Evolutionary conservation across 371 early-diverging fungal genomes (phyloP).

Genomic region (Circinella umbellata): DNA sequence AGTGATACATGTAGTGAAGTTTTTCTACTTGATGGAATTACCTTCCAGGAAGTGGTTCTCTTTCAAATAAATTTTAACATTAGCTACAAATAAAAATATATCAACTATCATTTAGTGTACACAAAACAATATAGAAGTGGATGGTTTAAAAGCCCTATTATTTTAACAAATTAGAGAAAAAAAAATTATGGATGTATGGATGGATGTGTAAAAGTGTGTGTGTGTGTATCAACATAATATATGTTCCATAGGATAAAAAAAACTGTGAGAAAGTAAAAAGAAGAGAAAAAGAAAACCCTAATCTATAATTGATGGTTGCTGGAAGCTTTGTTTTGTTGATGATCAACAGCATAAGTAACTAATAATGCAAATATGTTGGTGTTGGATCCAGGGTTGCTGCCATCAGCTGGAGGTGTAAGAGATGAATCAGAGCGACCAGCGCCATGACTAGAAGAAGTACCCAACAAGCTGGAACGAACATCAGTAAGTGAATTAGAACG

Average conservation of each 20-base stretch:
- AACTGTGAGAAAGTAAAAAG: not conserved
- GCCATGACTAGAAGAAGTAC: too few relatives aligned
- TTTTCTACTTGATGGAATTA: too few relatives aligned
- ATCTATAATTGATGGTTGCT: not conserved
- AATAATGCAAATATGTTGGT: constrained; percentile 42
- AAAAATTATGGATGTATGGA: too few relatives aligned
- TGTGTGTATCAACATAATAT: not conserved
- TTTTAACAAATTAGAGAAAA: too few relatives aligned
- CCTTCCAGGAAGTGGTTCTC: too few relatives aligned
- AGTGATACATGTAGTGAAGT: too few relatives aligned
- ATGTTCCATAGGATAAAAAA: not conserved
- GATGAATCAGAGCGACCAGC: too few relatives aligned
- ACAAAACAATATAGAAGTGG: too few relatives aligned
- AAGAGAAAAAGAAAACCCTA: not conserved
- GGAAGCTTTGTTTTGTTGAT: constrained; percentile 15
- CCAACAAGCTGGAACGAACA: constrained; percentile 10
- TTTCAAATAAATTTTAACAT: too few relatives aligned
- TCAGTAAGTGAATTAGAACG: constrained; percentile 18
- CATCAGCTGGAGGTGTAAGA: constrained; percentile 6
- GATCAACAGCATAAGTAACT: constrained; percentile 39
- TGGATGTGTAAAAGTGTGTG: not conserved
- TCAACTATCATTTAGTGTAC: too few relatives aligned
- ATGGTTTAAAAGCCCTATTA: too few relatives aligned
- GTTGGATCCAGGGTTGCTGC: constrained; percentile 12
- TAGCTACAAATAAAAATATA: too few relatives aligned